A percentile compares a stretch with the other conserved stretches of the same genome.
These are phyloP conservation scores for Tetrahymena borealis DNA, from an alignment of 73 alveolate species.

Conservation along the genomic window DNA sequence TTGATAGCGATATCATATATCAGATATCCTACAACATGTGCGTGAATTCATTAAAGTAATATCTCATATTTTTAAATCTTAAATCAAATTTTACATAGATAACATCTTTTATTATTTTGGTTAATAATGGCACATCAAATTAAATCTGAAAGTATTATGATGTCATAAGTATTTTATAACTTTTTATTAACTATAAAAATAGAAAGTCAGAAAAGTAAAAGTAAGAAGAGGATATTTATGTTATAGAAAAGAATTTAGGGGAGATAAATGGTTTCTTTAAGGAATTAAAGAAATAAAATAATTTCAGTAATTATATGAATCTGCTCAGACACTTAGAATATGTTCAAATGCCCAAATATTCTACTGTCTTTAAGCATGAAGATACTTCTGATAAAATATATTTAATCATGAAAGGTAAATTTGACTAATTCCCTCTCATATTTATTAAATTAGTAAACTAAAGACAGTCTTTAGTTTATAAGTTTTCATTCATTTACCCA, in stretches of 20 bases:
- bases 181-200: no score
- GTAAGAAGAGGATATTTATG: neutral
- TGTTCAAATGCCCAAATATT: neutral
- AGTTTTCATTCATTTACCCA: neutral
- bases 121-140: no score
- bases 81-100: no score
- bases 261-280: neutral
- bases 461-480: no score
- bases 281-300: neutral
- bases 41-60: neutral
- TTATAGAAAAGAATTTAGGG: neutral
- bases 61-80: neutral
- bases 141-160: no score
- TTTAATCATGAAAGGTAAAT: neutral
- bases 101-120: neutral
- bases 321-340: neutral
- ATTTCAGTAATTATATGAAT: neutral
- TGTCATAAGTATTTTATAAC: no score
- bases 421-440: neutral
- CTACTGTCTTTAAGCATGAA: neutral
- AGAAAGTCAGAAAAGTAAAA: neutral
- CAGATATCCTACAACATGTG: neutral
- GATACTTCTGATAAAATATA: neutral
- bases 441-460: no score
- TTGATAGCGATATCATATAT: neutral